phyloP scores from a whole-genome alignment of 768 basidiomycete species.

The Lactifluus hygrophoroides region DNA sequence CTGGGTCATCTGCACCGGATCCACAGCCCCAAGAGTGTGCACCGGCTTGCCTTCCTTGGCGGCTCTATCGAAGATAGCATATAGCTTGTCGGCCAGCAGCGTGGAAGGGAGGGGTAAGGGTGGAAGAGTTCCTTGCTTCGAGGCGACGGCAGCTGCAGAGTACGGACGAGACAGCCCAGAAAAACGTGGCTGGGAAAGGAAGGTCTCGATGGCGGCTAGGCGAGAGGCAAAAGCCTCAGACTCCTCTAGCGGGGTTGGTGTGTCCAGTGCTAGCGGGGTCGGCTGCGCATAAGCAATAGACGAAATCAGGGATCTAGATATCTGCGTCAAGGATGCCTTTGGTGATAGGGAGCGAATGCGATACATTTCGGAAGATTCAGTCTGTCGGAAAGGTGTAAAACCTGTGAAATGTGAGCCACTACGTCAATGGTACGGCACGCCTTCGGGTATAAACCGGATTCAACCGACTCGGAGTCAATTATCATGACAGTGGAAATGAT shows the following conservation, averaged over 20 bases:
- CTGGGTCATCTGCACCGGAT: slow-evolving; percentile 92
- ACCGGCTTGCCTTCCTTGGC: slow-evolving; percentile 59
- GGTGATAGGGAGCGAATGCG: slow-evolving; percentile 6
- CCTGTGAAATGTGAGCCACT: too few relatives aligned
- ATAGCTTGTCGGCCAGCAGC: slow-evolving; percentile 83
- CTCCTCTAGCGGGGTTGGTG: slow-evolving; percentile 52
- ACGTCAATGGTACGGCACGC: background rate
- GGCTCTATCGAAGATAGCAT: slow-evolving; percentile 51
- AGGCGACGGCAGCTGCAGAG: slow-evolving; percentile 66
- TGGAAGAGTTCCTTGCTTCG: slow-evolving; percentile 84
- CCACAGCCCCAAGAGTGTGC: slow-evolving; percentile 89
- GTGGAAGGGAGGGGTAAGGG: slow-evolving; percentile 68
- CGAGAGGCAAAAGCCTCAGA: slow-evolving; percentile 49
- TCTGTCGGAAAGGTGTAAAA: background rate
- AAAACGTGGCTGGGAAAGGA: slow-evolving; percentile 74
- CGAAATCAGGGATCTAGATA: slow-evolving; percentile 6
- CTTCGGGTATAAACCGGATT: background rate
- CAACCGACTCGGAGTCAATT: background rate
- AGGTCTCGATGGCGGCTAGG: slow-evolving; percentile 54
- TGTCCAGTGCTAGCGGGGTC: slow-evolving; percentile 40
- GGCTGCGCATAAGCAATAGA: slow-evolving; percentile 11
- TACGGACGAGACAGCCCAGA: slow-evolving; percentile 69
- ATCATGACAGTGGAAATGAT: background rate
- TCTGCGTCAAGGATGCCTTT: background rate
- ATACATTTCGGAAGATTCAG: slow-evolving; percentile 6